Evolutionary conservation across 2,329 filamentous ascomycete genomes (phyloP).

Genomic region (Alternaria longipes): DNA sequence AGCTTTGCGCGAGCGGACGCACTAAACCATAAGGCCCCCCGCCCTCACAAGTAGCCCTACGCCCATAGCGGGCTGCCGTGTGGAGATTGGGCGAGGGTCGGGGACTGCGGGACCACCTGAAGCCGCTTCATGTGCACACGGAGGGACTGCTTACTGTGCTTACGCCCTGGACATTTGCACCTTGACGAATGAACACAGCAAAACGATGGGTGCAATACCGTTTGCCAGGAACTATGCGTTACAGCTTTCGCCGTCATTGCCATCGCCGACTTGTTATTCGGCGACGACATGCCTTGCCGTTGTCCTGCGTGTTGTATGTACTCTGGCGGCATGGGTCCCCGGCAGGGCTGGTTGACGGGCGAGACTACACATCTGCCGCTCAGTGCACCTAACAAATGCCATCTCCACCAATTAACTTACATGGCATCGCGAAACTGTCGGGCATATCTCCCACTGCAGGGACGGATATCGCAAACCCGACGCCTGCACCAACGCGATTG

Average conservation of each 20-base stretch:
- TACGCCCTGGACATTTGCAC: constrained; percentile 37
- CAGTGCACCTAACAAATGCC: constrained; percentile 27
- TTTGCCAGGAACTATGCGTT: constrained; percentile 18
- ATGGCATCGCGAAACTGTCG: constrained; percentile 17
- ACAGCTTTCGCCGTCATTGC: constrained; percentile 12
- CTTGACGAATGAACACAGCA: constrained; percentile 34
- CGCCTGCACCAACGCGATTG: constrained; percentile 8
- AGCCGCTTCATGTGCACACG: constrained; percentile 36
- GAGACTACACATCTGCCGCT: constrained; percentile 33
- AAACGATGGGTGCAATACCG: constrained; percentile 16
- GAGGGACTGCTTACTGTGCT: constrained; percentile 48
- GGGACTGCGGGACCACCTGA: constrained; percentile 33
- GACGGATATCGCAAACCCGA: constrained; percentile 20
- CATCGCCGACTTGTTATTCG: constrained; percentile 21
- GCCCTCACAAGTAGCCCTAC: constrained; percentile 31
- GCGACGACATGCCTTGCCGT: constrained; percentile 16
- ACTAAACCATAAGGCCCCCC: constrained; percentile 40
- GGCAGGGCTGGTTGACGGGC: constrained; percentile 21
- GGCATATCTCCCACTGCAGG: constrained; percentile 26
- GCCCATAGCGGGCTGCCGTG: constrained; percentile 39
- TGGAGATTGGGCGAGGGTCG: constrained; percentile 45
- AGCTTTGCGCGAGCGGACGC: constrained; percentile 34
- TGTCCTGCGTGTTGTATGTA: constrained; percentile 15
- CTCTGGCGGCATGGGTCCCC: constrained; percentile 14
- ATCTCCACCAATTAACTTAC: constrained; percentile 28